Evolutionary conservation across 108 stramenopile genomes (phyloP), one percentile per base, ranked within the genome.

Genomic region (Stephanodiscus triporus): DNA sequence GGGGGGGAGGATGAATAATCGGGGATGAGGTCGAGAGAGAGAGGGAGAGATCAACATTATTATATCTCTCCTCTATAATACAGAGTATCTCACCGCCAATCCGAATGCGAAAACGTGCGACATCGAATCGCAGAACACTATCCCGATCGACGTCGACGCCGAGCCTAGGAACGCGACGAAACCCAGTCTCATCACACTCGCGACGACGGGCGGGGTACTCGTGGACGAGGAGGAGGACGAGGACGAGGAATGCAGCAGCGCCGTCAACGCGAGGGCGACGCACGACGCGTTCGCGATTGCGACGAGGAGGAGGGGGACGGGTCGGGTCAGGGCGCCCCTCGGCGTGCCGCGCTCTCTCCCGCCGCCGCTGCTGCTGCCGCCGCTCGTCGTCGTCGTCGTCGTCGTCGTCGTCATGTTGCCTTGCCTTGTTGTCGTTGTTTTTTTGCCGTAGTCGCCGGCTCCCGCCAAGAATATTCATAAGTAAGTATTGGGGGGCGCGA

Each of bases 281-380:
- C 63, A 55, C 16, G 57, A n/a, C 7, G 48, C 55, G 49, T 56
- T 29, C 14, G 45, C 64, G 29, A 72, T 14, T 0, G 49, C 70
- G 14, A 78, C 53, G 17, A 78, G 70, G 19, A 53, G 10, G 40
- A 72, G 50, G 20, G 63, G 27, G 5, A 69, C 55, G 19, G 49
- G 55, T 24, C 58, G 67, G 19, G 60, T 50, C 22, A 68, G 60
- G 23, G 61, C 60, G 34, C 62, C 49, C 13, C 42, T 68, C 7
- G 49, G 75, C 32, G 75, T 76, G 49, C 75, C 75, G 17, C 75
- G 75, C 61, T 76, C 75, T 55, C 75, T 48, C 53, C 5, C 32
- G 32, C 32, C 32, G n/a, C 53, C 26, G 0, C 4, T 57, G 2
- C 56, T 16, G 30, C 27, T 29, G 27, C n/a, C 4, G 27, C 6